Percentiles rank a stretch among this genome's conserved stretches.
Conservation (phyloP, 306 rosid species). For the Trichosanthes cucumerina region DNA sequence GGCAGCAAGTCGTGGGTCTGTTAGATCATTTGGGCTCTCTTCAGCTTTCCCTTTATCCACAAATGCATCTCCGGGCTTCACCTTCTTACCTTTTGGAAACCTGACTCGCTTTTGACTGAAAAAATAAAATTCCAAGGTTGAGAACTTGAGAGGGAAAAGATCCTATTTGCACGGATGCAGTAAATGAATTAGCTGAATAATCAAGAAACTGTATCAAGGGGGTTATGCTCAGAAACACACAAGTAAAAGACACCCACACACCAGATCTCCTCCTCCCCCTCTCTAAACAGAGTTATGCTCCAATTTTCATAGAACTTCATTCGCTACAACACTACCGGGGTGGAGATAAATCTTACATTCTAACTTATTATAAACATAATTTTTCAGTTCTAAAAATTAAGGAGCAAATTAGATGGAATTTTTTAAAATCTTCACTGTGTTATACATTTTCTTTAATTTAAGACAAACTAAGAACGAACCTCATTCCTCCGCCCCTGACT, state of each 20-base stretch:
- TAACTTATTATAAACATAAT: neutral
- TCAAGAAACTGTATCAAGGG: neutral
- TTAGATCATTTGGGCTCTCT: constrained; percentile 17
- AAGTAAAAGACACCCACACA: neutral
- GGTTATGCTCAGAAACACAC: neutral
- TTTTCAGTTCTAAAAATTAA: neutral
- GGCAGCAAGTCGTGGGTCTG: constrained; percentile 45
- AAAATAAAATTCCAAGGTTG: neutral
- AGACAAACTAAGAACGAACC: neutral
- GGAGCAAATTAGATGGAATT: neutral
- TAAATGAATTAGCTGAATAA: neutral
- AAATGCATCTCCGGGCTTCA: constrained; percentile 37
- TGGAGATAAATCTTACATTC: neutral
- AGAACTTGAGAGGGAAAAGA: neutral
- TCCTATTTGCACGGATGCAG: neutral
- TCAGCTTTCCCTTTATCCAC: constrained; percentile 23
- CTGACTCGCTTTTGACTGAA: constrained; percentile 38
- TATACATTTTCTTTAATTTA: neutral
- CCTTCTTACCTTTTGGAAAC: constrained; percentile 92
- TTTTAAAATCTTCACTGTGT: neutral
- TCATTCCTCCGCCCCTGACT: neutral
- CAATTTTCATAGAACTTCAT: neutral
- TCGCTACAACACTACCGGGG: neutral
- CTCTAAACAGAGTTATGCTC: neutral
- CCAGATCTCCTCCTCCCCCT: neutral